These are phyloP conservation scores for Straminergon stramineum DNA, from an alignment of 225 moss, liverwort and hornwort genomes.

Conservation along the genomic window DNA sequence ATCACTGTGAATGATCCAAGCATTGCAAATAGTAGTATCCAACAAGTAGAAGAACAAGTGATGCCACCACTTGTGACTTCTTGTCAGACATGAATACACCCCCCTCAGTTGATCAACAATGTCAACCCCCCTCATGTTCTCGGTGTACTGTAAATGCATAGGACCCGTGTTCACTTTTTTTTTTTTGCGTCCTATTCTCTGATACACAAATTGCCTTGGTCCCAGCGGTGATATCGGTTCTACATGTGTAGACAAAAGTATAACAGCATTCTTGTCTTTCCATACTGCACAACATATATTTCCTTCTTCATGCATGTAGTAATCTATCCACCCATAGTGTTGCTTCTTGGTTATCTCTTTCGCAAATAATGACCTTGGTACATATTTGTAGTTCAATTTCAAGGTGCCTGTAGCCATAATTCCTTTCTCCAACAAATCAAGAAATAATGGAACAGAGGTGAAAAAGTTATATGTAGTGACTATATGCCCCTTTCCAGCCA, in stretches of 20 bases:
- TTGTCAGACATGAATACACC: background rate
- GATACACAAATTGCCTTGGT: too few relatives aligned
- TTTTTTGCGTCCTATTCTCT: background rate
- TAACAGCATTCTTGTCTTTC: background rate
- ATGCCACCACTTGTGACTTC: background rate
- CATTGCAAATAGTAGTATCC: background rate
- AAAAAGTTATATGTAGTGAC: too few relatives aligned
- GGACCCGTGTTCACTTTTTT: background rate
- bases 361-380: background rate
- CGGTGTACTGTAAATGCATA: background rate
- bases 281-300: background rate
- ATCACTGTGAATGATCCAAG: background rate
- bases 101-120: background rate
- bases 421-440: background rate
- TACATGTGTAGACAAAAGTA: background rate
- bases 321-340: background rate
- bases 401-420: background rate
- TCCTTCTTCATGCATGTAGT: background rate
- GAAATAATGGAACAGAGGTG: too few relatives aligned
- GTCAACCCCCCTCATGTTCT: background rate
- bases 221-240: fast-evolving
- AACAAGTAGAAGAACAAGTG: background rate
- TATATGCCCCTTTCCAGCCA: too few relatives aligned
- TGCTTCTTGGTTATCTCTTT: too few relatives aligned
- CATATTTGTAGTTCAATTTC: background rate